These are phyloP conservation scores for Pichia kudriavzevii DNA, from an alignment of 1,139 yeast genomes.

Conservation along the genomic window DNA sequence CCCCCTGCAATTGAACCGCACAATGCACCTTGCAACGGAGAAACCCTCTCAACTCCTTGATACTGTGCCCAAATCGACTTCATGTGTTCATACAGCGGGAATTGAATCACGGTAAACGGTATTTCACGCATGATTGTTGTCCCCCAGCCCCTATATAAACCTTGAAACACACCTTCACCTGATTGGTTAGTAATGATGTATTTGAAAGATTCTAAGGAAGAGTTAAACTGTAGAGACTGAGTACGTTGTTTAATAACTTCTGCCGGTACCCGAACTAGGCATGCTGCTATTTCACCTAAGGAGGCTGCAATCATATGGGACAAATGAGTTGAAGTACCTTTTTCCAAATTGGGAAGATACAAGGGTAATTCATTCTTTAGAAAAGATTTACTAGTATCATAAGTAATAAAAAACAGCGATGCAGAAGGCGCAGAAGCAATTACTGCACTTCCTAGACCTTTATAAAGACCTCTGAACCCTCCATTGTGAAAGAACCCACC, in stretches of 20 bases:
- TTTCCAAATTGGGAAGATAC: constrained; percentile 16
- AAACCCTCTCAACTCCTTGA: constrained; percentile 32
- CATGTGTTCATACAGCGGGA: constrained; percentile 82
- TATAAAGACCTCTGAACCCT: constrained; percentile 84
- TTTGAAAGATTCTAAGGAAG: constrained; percentile 62
- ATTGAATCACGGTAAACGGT: constrained; percentile 91
- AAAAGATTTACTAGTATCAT: constrained; percentile 62
- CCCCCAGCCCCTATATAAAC: constrained; percentile 88
- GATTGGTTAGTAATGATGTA: constrained; percentile 49
- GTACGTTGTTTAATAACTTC: constrained; percentile 94
- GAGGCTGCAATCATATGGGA: constrained; percentile 85
- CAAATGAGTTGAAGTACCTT: constrained; percentile 32
- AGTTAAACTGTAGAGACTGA: constrained; percentile 58
- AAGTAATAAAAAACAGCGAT: constrained; percentile 79
- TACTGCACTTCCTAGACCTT: constrained; percentile 89
- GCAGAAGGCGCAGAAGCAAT: constrained; percentile 96
- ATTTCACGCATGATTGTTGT: constrained; percentile 91
- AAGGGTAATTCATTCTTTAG: constrained; percentile 40
- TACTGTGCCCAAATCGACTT: constrained; percentile 49
- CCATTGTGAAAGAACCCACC: constrained; percentile 93
- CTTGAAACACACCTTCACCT: constrained; percentile 73
- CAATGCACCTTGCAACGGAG: constrained; percentile 75
- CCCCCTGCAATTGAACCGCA: constrained; percentile 97
- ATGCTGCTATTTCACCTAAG: constrained; percentile 86
- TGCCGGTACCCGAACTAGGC: constrained; percentile 91